Conservation (phyloP, 495 filamentous ascomycete genomes). For the Pyrenopolyporus hunteri region DNA sequence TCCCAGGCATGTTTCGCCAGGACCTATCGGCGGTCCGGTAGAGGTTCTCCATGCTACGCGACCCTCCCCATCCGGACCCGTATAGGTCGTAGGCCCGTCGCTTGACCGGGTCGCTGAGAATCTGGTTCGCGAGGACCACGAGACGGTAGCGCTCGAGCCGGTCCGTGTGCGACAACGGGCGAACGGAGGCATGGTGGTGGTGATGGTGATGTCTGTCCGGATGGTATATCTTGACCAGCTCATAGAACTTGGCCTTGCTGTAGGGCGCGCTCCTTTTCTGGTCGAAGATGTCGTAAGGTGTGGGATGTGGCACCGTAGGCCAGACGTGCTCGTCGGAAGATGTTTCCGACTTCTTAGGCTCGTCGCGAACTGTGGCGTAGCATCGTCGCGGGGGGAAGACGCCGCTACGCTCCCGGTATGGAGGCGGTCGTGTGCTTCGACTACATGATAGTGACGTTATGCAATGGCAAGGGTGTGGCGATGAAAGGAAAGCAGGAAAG, state of each 20-base stretch:
- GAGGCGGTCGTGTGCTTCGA: conserved; percentile 18
- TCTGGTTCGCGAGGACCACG: conserved; percentile 82
- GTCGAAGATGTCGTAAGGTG: conserved; percentile 89
- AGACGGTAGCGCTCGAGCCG: conserved; percentile 86
- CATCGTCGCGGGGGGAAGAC: conserved; percentile 17
- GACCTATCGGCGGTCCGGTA: conserved; percentile 51
- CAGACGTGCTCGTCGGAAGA: conserved; percentile 48
- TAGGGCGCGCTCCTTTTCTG: conserved; percentile 69
- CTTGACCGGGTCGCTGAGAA: conserved; percentile 83
- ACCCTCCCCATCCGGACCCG: conserved; percentile 76
- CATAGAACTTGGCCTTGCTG: conserved; percentile 80
- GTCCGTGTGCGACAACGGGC: conserved; percentile 59
- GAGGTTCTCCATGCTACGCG: conserved; percentile 47
- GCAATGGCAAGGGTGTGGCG: conserved; percentile 15
- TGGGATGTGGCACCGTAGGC: conserved; percentile 60
- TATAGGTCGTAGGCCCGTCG: conserved; percentile 80
- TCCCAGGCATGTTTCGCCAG: conserved; percentile 56
- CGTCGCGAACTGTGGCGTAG: conserved; percentile 46
- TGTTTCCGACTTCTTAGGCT: conserved; percentile 23
- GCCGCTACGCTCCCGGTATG: neutral
- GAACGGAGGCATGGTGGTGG: conserved; percentile 48
- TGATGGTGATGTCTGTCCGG: conserved; percentile 70
- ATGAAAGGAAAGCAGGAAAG: conserved; percentile 22
- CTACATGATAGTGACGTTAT: conserved; percentile 45
- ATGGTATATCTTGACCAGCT: conserved; percentile 94